Evolutionary conservation across 2,329 filamentous ascomycete species (phyloP).

Genomic region (Thelonectria rubi): DNA sequence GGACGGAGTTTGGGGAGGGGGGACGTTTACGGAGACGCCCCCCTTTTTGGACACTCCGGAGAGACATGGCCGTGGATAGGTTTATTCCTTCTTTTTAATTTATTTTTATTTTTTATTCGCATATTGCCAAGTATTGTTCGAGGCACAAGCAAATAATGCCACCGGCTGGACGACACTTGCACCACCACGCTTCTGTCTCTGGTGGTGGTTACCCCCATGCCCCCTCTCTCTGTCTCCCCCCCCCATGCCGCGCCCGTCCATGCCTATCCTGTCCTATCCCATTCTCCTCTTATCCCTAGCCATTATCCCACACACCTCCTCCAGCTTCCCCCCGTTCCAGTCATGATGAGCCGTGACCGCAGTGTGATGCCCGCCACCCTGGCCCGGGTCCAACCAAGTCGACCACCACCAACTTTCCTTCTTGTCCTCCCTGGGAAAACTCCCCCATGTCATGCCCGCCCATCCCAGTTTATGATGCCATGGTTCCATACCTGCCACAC

Average conservation of each 20-base stretch:
- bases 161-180: too few relatives aligned
- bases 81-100: too few relatives aligned
- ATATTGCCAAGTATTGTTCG: too few relatives aligned
- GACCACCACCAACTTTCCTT: too few relatives aligned
- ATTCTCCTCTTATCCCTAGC: neutral
- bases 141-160: too few relatives aligned
- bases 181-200: too few relatives aligned
- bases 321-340: slow-evolving; percentile 1
- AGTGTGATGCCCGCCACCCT: slow-evolving; percentile 9
- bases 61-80: too few relatives aligned
- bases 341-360: neutral
- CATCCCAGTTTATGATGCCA: slow-evolving; percentile 7
- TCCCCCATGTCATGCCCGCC: neutral
- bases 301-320: neutral
- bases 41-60: neutral
- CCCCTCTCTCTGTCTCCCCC: neutral
- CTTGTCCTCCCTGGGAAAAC: too few relatives aligned
- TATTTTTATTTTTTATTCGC: too few relatives aligned
- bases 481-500: neutral
- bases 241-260: slow-evolving; percentile 6
- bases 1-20: too few relatives aligned
- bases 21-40: slow-evolving; percentile 1
- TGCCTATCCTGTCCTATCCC: slow-evolving; percentile 29
- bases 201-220: too few relatives aligned
- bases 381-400: neutral